Evolutionary conservation across 1,284 basidiomycete genomes (phyloP), one percentile per base, ranked within the genome.

Genomic region (Hemileia vastatrix): DNA sequence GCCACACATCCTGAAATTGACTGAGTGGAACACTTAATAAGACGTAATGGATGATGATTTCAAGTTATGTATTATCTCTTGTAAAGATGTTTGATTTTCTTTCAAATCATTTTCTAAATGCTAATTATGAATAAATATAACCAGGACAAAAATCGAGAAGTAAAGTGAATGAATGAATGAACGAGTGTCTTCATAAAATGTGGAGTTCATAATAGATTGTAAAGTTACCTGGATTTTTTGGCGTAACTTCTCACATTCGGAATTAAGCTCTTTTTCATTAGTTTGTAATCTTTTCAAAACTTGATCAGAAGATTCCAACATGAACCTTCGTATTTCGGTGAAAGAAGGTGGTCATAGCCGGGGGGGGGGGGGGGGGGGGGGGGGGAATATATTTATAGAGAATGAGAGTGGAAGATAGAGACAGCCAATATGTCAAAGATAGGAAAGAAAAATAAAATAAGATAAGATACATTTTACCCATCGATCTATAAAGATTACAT

Each of bases 21-120:
- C 8, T 8, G 40, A 9, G 9, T 49, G 21, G 18, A 49, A 49
- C 6, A 49, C 6, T 8, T 24, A 52, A n/a, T 27, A 54, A 43
- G 2, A 5, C 13, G 24, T 2, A 15, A 36, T 2, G 36, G 24
- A 9, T 9, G 58, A 61, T 45, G 15, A 44, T n/a, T 33, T 61
- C 58, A 32, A 61, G 53, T 31, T 50, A 61, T 24, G 51, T 54
- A 61, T 50, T 13, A 61, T 33, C 24, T 61, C 58, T 32, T 52
- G 53, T 0, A 61, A n/a, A 4, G 58, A 33, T 2, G 51, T 40
- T 54, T 61, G 58, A 54, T 61, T 61, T 1, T 50, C 43, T 54
- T 61, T 52, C 1, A 61, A 36, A 32, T 61, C 58, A n/a, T 36
- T 40, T 48, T 61, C 58, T 11, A 61, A 45, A 48, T 27, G 53